Evolutionary conservation across 352 stramenopile species (phyloP), one percentile per base, ranked within the genome.

Genomic region (Phytophthora foliorum): DNA sequence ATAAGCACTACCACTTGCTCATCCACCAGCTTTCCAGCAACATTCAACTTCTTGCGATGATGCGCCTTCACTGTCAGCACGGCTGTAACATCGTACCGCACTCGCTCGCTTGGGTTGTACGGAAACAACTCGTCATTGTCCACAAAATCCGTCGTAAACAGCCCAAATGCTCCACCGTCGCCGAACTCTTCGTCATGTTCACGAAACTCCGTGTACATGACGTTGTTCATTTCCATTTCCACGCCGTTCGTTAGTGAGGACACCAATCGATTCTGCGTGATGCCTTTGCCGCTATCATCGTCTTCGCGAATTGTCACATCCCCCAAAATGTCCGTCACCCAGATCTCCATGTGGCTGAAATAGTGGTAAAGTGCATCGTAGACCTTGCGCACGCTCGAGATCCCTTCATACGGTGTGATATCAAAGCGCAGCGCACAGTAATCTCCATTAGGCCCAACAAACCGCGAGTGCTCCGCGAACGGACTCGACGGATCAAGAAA

Each of bases 251-350:
- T 63, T 2, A 82, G 65, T 6, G 61, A 64, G 44, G 79, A 83
- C 7, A 86, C 74, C 16, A 89, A 59, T 11, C 80, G 78, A 31
- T 80, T 69, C 57, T 91, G 76, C 19, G 71, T 68, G 29, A 88
- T 77, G 3, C 68, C 74, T n/a, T 56, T 50, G n/a, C 80, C 72
- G 11, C 66, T 85, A 41, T 86, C 77, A 32, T 86, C 78, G 41
- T 86, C 78, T 55, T 90, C 82, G 19, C 80, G 69, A 45, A 89
- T 80, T 7, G 78, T 89, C 42, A 90, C 75, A 52, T 83, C 62
- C 13, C 82, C 82, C 21, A 88, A 58, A 27, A 66, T 74, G 55
- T 90, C 82, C 10, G 80, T 86, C 65, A 88, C 70, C 51, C 57
- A 78, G 54, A 90, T 87, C 63, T 90, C 82, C 44, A 88, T 74